Percentiles rank a stretch among this genome's conserved stretches.
Evolutionary conservation across 169 alveolate genomes (phyloP).

Genomic region (Eimeria tenella): DNA sequence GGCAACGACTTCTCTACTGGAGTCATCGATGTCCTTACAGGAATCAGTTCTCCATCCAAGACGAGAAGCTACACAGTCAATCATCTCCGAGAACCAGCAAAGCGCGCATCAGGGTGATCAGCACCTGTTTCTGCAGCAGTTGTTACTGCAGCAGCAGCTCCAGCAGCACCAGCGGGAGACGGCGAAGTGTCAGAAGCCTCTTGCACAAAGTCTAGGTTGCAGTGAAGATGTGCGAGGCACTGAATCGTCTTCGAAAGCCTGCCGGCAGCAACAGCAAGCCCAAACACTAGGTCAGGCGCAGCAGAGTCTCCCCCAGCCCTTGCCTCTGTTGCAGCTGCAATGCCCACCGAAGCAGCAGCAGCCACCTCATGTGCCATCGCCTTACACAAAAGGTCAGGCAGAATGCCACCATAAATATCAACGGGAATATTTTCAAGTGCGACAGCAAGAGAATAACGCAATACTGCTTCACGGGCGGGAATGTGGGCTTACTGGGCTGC

Average conservation of each 20-base stretch:
- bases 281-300: neutral
- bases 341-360: neutral
- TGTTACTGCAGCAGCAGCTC: slow-evolving; percentile 5
- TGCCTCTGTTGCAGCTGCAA: neutral
- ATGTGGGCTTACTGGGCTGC: neutral
- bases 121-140: neutral
- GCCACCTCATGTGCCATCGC: neutral
- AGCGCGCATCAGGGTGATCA: neutral
- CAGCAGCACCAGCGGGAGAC: neutral
- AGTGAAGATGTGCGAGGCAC: neutral
- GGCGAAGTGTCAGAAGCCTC: neutral
- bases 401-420: neutral
- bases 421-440: neutral
- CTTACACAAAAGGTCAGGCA: neutral
- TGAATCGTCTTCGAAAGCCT: neutral
- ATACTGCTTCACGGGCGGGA: neutral
- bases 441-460: neutral
- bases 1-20: neutral
- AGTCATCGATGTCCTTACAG: neutral
- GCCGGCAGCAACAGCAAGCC: slow-evolving; percentile 2
- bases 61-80: too few species aligned
- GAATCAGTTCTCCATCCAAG: too few species aligned
- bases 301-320: neutral
- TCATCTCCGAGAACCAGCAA: neutral
- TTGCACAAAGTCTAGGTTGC: neutral